A percentile compares a stretch with the other conserved stretches of the same genome.
Conservation (phyloP, 768 basidiomycete species). For the Cyclocybe cylindracea region DNA sequence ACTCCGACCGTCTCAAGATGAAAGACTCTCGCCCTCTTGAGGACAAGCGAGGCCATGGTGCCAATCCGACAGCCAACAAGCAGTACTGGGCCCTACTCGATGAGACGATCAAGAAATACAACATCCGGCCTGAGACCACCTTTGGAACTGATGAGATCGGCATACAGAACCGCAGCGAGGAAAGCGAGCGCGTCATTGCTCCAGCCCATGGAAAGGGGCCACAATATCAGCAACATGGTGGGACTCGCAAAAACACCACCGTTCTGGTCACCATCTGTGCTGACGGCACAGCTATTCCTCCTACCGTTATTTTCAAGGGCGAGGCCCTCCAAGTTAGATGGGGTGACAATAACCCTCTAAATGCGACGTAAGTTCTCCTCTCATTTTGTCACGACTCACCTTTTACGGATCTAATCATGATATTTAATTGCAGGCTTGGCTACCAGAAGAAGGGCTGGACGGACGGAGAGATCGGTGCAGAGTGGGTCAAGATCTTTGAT, state of each 20-base stretch:
- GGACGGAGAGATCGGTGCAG: conserved; percentile 33
- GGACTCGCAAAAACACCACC: conserved; percentile 34
- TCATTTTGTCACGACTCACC: neutral
- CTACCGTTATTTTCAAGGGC: conserved; percentile 42
- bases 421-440: conserved; percentile 22
- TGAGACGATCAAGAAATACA: conserved; percentile 17
- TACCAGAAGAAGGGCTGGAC: conserved; percentile 38
- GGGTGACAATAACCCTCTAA: conserved; percentile 38
- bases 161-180: conserved; percentile 19
- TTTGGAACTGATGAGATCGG: conserved; percentile 39
- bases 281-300: conserved; percentile 36
- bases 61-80: conserved; percentile 35
- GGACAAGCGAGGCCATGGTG: conserved; percentile 29
- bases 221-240: conserved; percentile 30
- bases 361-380: conserved; percentile 35
- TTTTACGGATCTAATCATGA: conserved; percentile 3
- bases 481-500: conserved; percentile 42
- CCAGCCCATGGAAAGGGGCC: conserved; percentile 6
- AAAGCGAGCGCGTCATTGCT: conserved; percentile 31
- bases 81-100: conserved; percentile 35
- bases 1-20: conserved; percentile 24
- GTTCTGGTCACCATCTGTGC: conserved; percentile 37
- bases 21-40: conserved; percentile 35
- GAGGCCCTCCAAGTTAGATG: conserved; percentile 34
- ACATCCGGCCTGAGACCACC: conserved; percentile 23